Conservation (phyloP, 257 asterid species). For the Solanum piurae region DNA sequence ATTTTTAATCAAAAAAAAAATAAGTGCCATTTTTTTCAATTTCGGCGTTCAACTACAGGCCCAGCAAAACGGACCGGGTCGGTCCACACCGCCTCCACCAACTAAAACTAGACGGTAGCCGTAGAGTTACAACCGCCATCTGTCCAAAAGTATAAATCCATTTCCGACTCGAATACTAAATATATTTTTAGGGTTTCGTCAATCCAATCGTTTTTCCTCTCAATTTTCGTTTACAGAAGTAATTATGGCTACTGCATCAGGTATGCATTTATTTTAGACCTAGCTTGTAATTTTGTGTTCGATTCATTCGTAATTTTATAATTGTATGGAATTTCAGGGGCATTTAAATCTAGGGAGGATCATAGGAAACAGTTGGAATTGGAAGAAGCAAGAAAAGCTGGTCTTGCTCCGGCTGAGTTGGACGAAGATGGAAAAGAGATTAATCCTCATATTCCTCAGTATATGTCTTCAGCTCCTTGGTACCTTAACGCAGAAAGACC, state of each 20-base stretch:
- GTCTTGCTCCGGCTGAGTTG: constrained; percentile 93
- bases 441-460: constrained; percentile 96
- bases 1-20: too few relatives aligned
- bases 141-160: neutral
- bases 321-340: constrained; percentile 27
- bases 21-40: neutral
- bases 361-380: constrained; percentile 85
- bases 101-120: neutral
- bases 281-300: neutral
- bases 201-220: neutral
- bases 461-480: constrained; percentile 96
- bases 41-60: neutral
- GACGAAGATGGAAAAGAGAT: constrained; percentile 98
- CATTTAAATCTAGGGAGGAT: constrained; percentile 94
- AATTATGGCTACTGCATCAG: constrained; percentile 81
- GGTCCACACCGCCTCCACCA: neutral
- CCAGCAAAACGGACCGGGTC: neutral
- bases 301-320: neutral
- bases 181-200: neutral
- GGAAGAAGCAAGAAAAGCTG: constrained; percentile 95
- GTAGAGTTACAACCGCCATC: neutral
- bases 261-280: constrained; percentile 5
- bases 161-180: neutral
- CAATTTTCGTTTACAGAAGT: neutral
- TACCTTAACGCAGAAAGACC: constrained; percentile 81